phyloP scores from a whole-genome alignment of 371 early-diverging fungal species.

The Mucor racemosus region DNA sequence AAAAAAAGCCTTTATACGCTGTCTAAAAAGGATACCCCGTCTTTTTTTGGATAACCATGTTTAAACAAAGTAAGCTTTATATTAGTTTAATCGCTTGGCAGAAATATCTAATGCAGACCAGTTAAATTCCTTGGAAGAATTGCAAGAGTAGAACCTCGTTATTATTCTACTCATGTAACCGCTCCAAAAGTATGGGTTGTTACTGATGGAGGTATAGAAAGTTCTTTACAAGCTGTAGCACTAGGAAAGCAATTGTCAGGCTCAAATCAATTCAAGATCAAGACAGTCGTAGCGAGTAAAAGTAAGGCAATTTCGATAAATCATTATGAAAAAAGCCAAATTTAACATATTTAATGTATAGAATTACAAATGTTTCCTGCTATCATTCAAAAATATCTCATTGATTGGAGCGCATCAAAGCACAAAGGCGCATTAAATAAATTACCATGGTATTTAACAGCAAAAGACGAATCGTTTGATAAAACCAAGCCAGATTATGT shows the following conservation, averaged over 20 bases:
- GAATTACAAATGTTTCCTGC: constrained; percentile 29
- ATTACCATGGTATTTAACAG: constrained; percentile 44
- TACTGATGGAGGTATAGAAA: constrained; percentile 34
- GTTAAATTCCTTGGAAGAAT: background rate
- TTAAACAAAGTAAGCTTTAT: background rate
- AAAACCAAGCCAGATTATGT: constrained; percentile 37
- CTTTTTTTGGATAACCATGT: background rate
- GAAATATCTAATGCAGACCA: background rate
- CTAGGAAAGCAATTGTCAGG: constrained; percentile 30
- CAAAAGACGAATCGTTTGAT: constrained; percentile 10
- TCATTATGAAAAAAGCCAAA: background rate
- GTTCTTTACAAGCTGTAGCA: constrained; percentile 23
- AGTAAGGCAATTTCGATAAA: constrained; percentile 11
- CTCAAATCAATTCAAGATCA: constrained; percentile 17
- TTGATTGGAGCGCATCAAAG: constrained; percentile 16
- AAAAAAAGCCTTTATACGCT: background rate
- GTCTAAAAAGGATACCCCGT: constrained; percentile 2
- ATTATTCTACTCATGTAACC: constrained; percentile 7
- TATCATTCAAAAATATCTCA: constrained; percentile 32
- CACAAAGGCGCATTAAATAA: constrained; percentile 11
- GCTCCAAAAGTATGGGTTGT: constrained; percentile 26
- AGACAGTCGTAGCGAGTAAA: constrained; percentile 27
- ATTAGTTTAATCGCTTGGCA: background rate
- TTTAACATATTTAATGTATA: background rate
- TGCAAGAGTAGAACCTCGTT: background rate